Conservation (phyloP, 345 rosid species). For the Zanthoxylum bungeanum region DNA sequence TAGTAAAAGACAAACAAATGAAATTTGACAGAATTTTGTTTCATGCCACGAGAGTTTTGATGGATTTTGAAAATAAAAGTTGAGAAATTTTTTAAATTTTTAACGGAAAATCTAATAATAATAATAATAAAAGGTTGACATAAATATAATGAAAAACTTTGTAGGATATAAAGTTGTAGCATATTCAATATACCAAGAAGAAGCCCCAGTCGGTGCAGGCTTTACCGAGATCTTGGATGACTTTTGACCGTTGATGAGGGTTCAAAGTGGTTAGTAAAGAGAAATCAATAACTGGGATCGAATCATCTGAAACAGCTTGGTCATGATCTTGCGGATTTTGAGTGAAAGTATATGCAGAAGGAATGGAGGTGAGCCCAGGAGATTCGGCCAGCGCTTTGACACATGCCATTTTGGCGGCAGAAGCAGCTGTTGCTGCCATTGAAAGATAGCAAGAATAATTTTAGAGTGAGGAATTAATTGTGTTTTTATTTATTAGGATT, state of each 20-base stretch:
- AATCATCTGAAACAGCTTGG: conserved; percentile 13
- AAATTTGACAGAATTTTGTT: too few relatives aligned
- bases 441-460: background rate
- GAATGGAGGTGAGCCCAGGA: conserved; percentile 28
- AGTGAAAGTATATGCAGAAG: conserved; percentile 20
- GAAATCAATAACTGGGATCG: conserved; percentile 49
- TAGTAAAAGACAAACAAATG: too few relatives aligned
- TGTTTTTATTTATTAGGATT: too few relatives aligned
- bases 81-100: too few relatives aligned
- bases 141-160: too few relatives aligned
- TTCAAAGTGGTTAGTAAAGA: conserved; percentile 33
- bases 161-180: background rate
- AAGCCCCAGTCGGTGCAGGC: conserved; percentile 67
- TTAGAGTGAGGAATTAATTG: too few relatives aligned
- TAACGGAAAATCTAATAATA: too few relatives aligned
- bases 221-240: conserved; percentile 34
- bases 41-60: too few relatives aligned
- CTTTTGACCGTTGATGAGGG: conserved; percentile 29
- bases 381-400: conserved; percentile 33
- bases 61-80: too few relatives aligned
- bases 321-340: background rate
- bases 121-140: too few relatives aligned
- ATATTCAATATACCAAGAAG: conserved; percentile 44
- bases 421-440: background rate
- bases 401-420: conserved; percentile 12